Evolutionary conservation across 2,329 filamentous ascomycete genomes (phyloP).

Genomic region (Scedosporium minutisporum): DNA sequence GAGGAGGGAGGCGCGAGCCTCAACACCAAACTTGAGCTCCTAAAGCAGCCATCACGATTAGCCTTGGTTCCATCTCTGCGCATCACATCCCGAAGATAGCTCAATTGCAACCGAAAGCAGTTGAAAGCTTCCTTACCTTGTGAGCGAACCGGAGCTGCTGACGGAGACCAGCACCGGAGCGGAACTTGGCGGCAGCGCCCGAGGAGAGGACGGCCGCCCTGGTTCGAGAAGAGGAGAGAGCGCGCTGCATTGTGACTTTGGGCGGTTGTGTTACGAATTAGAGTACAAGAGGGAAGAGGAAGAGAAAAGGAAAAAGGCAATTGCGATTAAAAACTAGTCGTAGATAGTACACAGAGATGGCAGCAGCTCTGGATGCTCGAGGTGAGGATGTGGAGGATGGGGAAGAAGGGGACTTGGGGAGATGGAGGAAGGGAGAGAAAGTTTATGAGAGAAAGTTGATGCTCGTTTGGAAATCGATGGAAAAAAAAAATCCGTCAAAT

Average conservation of each 20-base stretch:
- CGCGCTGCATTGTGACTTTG: conserved; percentile 76
- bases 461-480: conserved; percentile 7
- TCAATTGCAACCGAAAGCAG: no score
- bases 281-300: conserved; percentile 20
- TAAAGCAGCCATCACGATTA: conserved; percentile 24
- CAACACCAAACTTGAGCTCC: conserved; percentile 98
- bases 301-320: conserved; percentile 14
- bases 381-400: not conserved
- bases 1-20: conserved; percentile 79
- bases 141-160: conserved; percentile 95
- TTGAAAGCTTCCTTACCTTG: conserved; percentile 55
- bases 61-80: not conserved
- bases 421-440: conserved; percentile 11
- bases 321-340: conserved; percentile 2
- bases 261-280: conserved; percentile 16
- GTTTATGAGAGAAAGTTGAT: conserved; percentile 10
- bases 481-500: conserved; percentile 10
- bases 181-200: conserved; percentile 50
- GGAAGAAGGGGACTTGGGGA: not conserved
- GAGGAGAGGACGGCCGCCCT: conserved; percentile 72
- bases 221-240: conserved; percentile 66
- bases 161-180: conserved; percentile 54
- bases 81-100: not conserved
- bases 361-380: conserved; percentile 7
- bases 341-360: not conserved